A percentile compares a stretch with the other conserved stretches of the same genome.
Evolutionary conservation across 2,329 filamentous ascomycete genomes (phyloP).

Genomic region (Claviceps capensis): DNA sequence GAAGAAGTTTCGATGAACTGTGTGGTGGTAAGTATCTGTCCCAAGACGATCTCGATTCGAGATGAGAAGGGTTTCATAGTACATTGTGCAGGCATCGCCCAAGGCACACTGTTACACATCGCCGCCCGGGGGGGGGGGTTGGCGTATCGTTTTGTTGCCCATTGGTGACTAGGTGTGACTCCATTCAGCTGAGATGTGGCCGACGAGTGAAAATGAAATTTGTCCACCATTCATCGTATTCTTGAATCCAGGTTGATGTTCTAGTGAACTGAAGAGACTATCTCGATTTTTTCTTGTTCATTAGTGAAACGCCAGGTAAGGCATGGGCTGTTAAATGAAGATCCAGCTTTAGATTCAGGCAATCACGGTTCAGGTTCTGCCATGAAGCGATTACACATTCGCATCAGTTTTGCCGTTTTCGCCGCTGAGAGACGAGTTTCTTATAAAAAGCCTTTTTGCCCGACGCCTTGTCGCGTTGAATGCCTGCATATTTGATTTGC

Average conservation of each 20-base stretch:
- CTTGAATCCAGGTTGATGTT: background rate
- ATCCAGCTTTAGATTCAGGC: background rate
- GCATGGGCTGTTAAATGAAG: background rate
- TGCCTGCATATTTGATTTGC: slow-evolving; percentile 74
- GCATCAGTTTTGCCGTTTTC: slow-evolving; percentile 13
- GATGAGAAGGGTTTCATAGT: too few species aligned
- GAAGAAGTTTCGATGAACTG: background rate
- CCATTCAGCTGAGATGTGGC: background rate
- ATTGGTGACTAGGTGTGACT: background rate
- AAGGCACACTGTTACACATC: background rate
- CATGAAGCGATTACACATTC: too few species aligned
- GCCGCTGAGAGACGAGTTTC: slow-evolving; percentile 43
- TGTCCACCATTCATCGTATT: background rate
- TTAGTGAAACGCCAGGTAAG: background rate
- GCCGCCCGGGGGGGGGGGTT: background rate
- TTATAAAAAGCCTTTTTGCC: slow-evolving; percentile 89
- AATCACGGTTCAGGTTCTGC: background rate
- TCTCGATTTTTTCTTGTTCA: background rate
- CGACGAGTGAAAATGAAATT: background rate
- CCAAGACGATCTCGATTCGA: background rate
- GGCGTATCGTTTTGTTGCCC: background rate
- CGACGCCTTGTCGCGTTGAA: slow-evolving; percentile 69
- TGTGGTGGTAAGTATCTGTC: background rate
- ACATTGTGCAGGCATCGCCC: background rate
- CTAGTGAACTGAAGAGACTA: background rate